Evolutionary conservation across 345 rosid genomes (phyloP), one percentile per base, ranked within the genome.

Genomic region (Salix exigua): DNA sequence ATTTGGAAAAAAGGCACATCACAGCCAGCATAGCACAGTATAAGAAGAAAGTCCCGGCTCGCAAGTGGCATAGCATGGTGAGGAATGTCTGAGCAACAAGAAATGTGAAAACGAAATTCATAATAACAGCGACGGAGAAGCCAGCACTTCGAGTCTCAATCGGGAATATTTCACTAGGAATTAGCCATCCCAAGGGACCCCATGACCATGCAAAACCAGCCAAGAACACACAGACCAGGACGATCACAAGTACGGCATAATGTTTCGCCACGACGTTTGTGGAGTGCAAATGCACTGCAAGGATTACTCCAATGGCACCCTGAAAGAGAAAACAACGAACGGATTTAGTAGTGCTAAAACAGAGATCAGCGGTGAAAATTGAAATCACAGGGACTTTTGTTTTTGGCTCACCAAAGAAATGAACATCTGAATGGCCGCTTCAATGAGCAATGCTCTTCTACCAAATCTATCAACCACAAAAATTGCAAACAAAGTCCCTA

Each of bases 161-260:
- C 0, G 91, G 90, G 78, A 85, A 91, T 50, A 80, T 88, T 73
- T 89, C 96, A 37, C 93, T 91, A 0, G 96, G 85, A 70, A 91
- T 87, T 19, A 91, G 64, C 96, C 96, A 91, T 53, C 89, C 86
- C 2, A 91, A 51, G 16, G 96, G 96, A 2, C 93, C 96, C 93
- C 96, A 91, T 21, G 96, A 91, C 96, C 96, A 91, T 2, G 93
- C 96, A 73, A 88, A 91, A 28, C 87, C 91, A 63, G 85, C 75
- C 51, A 90, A 81, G 71, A 84, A 89, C 31, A 86, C 31, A 70
- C 90, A 81, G 25, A 91, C 80, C 23, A 89, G 70, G 18, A 74
- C 28, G 21, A 88, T 82, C 67, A 91, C 88, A 5, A 63, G n/a
- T 31, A 78, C 31, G 12, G 90, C 86, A 19, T 73, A 72, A 11